phyloP scores from a whole-genome alignment of 352 stramenopile species.

The Globisporangium uncinulatum region DNA sequence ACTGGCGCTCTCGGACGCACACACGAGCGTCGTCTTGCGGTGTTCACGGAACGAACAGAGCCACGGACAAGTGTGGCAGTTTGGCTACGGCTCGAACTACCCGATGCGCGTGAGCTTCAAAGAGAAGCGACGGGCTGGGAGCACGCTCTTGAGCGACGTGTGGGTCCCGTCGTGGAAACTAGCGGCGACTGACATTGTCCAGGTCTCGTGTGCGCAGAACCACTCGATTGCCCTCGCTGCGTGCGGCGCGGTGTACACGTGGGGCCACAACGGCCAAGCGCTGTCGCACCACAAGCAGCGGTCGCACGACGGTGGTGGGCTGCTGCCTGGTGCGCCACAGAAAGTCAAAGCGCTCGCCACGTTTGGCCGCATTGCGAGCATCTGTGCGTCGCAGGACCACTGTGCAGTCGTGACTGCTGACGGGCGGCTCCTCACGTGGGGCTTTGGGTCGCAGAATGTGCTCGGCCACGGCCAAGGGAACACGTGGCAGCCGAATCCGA shows the following conservation, averaged over 20 bases:
- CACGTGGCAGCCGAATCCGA: slow-evolving; percentile 76
- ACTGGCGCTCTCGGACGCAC: slow-evolving; percentile 63
- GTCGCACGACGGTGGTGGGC: slow-evolving; percentile 8
- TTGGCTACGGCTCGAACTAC: slow-evolving; percentile 64
- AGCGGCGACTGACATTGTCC: slow-evolving; percentile 45
- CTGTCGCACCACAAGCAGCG: slow-evolving; percentile 38
- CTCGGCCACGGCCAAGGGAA: slow-evolving; percentile 65
- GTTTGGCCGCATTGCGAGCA: slow-evolving; percentile 40
- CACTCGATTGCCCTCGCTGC: slow-evolving; percentile 73
- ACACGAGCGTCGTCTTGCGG: slow-evolving; percentile 64
- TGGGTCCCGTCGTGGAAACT: slow-evolving; percentile 59
- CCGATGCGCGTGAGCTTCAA: slow-evolving; percentile 61
- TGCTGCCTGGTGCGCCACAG: slow-evolving; percentile 33
- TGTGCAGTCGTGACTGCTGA: slow-evolving; percentile 63
- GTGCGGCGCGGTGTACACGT: slow-evolving; percentile 66
- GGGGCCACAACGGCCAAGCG: slow-evolving; percentile 63
- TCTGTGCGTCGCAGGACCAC: slow-evolving; percentile 72
- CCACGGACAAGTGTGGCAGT: slow-evolving; percentile 75
- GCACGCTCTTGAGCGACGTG: slow-evolving; percentile 39
- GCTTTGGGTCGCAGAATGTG: slow-evolving; percentile 58
- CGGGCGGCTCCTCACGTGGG: slow-evolving; percentile 74
- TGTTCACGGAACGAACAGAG: slow-evolving; percentile 48
- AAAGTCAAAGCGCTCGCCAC: slow-evolving; percentile 28
- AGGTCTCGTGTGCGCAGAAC: slow-evolving; percentile 69
- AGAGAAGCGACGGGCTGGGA: slow-evolving; percentile 24